Conservation (phyloP, 148 eudicot genomes). For the Pharnaceum exiguum region DNA sequence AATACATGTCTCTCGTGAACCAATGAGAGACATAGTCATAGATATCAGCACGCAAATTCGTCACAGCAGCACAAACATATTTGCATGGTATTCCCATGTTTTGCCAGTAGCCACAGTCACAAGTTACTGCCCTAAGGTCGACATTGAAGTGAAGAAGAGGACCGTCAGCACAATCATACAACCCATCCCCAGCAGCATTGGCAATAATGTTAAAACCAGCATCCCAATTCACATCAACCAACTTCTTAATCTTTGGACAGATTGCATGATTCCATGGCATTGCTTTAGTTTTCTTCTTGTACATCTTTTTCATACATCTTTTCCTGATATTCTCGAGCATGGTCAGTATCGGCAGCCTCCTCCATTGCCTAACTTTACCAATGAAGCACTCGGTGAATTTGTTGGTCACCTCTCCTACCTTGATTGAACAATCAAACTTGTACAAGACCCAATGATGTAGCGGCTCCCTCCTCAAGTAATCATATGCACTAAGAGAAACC, state of each 20-base stretch:
- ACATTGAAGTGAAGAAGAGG: background rate
- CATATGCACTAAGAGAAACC: background rate
- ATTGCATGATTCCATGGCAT: background rate
- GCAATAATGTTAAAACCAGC: background rate
- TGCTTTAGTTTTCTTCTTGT: background rate
- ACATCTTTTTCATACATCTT: background rate
- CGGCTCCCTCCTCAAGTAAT: background rate
- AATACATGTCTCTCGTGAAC: background rate
- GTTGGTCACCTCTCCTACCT: background rate
- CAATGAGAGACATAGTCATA: background rate
- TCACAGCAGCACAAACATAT: background rate
- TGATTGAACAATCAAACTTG: background rate
- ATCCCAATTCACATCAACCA: too few relatives aligned
- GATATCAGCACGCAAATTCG: background rate
- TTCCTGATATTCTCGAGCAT: background rate
- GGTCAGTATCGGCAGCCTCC: background rate
- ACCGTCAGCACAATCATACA: background rate
- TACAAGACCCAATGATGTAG: background rate
- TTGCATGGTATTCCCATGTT: background rate
- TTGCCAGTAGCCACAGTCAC: background rate
- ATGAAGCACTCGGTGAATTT: background rate
- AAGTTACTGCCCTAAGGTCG: background rate
- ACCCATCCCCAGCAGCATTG: background rate
- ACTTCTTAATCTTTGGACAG: too few relatives aligned
- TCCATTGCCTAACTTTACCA: background rate